Base-by-base conservation (phyloP, 306 rosid species). In the Erythrophleum fordii region DNA sequence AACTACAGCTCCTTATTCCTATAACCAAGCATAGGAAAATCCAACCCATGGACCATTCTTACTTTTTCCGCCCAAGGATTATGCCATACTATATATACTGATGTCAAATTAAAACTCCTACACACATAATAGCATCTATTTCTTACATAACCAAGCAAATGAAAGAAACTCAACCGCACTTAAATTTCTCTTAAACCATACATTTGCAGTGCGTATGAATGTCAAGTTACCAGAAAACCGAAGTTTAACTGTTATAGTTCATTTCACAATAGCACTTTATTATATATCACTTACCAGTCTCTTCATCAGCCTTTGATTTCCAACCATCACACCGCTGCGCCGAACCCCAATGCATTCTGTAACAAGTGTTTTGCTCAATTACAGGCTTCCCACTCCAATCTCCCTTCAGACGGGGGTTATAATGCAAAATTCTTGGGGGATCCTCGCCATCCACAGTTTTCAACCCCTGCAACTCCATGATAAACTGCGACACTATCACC, bases 381-480 rank as follows among this genome's bases (percentile, higher is more conserved):
- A 94, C 94, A 1, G 98, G 97, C 69, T 51, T 92, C 7, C 92
- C 91, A 44, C 97, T 91, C 98, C 98, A 94, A 83, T 94, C 97
- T 12, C 98, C 98, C 53, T 58, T 90, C 91, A 92, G 85, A 72
- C 98, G 87, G 29, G 98, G 98, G 61, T 94, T 94, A 60, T 87
- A 89, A 77, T 94, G 96, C 82, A 94, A 67, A 69, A 94, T 81
- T 83, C 93, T 85, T 0, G 98, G 98, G 26, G 97, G 97, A 11
- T 90, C 98, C 76, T 94, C 98, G 5, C 93, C 96, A 7, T 94
- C 98, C 65, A 88, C 96, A 0, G 91, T 66, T 78, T 86, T 89
- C 94, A 94, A 78, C 9, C 97, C 98, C 84, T 88, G 90, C 88
- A 94, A 83, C 89, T 94, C 97, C 83, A 94, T 69, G 78, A 84